A percentile compares a stretch with the other conserved stretches of the same genome.
Evolutionary conservation across 179 eudicot species (phyloP).

Genomic region (Actinidia chinensis): DNA sequence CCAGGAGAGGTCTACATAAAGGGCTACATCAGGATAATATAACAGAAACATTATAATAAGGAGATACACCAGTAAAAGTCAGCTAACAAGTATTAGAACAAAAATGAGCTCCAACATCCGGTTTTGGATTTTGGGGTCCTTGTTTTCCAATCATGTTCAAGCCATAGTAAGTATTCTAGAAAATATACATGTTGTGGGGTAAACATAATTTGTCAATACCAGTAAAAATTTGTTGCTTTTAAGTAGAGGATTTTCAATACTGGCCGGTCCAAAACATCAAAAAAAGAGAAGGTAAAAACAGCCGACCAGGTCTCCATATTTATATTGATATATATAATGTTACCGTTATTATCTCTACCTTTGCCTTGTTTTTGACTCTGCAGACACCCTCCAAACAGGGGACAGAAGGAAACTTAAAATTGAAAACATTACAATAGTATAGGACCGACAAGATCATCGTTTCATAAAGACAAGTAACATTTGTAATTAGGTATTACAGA

Average conservation of each 20-base stretch:
- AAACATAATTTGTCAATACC: conserved; percentile 68
- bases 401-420: background rate
- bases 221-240: conserved; percentile 71
- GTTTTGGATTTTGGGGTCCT: conserved; percentile 56
- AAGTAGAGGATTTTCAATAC: conserved; percentile 54
- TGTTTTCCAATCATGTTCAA: conserved; percentile 62
- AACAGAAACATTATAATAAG: background rate
- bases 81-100: conserved; percentile 36
- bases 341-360: background rate
- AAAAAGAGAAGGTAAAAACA: background rate
- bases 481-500: background rate
- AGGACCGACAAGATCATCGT: background rate
- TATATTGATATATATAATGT: background rate
- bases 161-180: conserved; percentile 66
- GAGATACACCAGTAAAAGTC: background rate
- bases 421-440: background rate
- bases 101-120: conserved; percentile 67
- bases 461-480: background rate
- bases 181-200: conserved; percentile 64
- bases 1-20: conserved; percentile 62
- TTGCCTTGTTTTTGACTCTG: background rate
- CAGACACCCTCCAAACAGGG: background rate
- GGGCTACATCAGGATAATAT: conserved; percentile 47
- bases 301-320: background rate
- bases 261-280: conserved; percentile 50